Evolutionary conservation across 768 basidiomycete species (phyloP).

Genomic region (Termitomyces sp.): DNA sequence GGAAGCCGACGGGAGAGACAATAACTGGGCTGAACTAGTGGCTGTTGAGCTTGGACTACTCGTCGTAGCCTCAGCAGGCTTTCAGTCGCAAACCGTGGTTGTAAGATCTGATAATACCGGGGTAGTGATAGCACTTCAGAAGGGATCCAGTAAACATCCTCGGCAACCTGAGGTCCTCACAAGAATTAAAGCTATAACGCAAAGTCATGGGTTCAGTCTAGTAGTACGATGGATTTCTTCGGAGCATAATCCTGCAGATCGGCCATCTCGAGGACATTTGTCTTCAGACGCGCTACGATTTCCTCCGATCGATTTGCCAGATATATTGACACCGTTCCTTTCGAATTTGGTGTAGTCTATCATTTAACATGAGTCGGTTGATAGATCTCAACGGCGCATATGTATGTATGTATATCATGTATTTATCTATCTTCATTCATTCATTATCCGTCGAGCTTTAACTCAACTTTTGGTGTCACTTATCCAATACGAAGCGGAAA

Average conservation of each 20-base stretch:
- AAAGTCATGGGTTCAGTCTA: not conserved
- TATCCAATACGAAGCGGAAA: not conserved
- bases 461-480: too few species aligned
- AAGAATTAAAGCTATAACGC: not conserved
- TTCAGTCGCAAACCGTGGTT: constrained; percentile 14
- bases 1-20: constrained; percentile 22
- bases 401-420: not conserved
- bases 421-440: not conserved
- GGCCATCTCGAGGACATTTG: constrained; percentile 11
- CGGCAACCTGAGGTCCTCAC: constrained; percentile 23
- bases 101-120: constrained; percentile 37
- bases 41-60: constrained; percentile 36
- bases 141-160: constrained; percentile 15
- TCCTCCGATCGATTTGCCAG: constrained; percentile 6
- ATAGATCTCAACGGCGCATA: not conserved
- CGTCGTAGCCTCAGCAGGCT: constrained; percentile 19
- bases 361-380: not conserved
- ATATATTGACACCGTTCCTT: constrained; percentile 3
- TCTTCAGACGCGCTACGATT: constrained; percentile 6
- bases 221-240: constrained; percentile 4
- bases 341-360: not conserved
- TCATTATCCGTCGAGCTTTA: too few species aligned
- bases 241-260: constrained; percentile 9
- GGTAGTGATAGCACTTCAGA: constrained; percentile 28
- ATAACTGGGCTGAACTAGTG: constrained; percentile 41